These are phyloP conservation scores for Rheum nobile DNA, from an alignment of 148 eudicot species.

Conservation along the genomic window DNA sequence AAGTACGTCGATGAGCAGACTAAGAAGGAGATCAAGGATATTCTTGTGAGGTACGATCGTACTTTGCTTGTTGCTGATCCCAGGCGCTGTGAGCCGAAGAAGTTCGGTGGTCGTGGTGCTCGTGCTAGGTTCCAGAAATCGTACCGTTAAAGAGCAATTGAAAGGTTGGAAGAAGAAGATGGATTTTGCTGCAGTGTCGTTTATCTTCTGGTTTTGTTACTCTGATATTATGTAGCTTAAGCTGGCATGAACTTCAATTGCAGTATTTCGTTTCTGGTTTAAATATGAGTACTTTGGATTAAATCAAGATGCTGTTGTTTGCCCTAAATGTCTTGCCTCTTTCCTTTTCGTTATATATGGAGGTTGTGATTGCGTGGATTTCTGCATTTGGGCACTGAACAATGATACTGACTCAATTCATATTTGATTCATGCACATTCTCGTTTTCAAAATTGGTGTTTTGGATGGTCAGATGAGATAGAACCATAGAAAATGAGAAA, in stretches of 20 bases:
- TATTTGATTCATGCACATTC: background rate
- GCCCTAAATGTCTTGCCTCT: background rate
- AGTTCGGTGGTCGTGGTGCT: slow-evolving; percentile 34
- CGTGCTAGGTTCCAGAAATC: slow-evolving; percentile 27
- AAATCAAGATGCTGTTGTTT: background rate
- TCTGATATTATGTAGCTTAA: background rate
- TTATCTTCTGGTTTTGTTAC: background rate
- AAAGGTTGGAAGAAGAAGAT: background rate
- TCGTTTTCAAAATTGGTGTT: no score
- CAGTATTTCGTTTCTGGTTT: background rate
- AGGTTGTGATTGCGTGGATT: background rate
- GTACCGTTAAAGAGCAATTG: slow-evolving; percentile 25
- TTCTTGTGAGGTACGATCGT: slow-evolving; percentile 22
- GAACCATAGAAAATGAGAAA: background rate
- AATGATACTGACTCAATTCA: background rate
- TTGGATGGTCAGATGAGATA: background rate
- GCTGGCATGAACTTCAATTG: background rate
- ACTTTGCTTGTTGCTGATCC: slow-evolving; percentile 31
- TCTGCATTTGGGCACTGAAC: background rate
- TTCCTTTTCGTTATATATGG: background rate
- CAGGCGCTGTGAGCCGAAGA: slow-evolving; percentile 27
- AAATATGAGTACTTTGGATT: background rate
- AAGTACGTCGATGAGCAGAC: slow-evolving; percentile 28
- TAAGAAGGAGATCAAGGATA: slow-evolving; percentile 26
- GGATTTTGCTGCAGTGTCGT: background rate